phyloP scores from a whole-genome alignment of 2,329 filamentous ascomycete species.

The Bipolaris oryzae region DNA sequence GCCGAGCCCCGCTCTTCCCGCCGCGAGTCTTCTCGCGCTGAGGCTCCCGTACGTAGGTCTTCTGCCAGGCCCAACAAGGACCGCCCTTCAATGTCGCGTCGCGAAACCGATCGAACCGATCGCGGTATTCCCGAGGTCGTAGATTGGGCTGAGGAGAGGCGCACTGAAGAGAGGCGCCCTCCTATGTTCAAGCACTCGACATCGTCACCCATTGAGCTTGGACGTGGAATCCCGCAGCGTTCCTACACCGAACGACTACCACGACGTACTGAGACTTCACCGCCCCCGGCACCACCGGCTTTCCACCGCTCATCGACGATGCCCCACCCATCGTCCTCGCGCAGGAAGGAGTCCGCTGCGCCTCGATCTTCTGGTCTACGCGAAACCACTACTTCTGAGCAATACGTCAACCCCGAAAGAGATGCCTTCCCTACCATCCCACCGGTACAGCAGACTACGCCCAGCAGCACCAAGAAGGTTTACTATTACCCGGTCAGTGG shows the following conservation, averaged over 20 bases:
- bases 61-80: conserved; percentile 43
- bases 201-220: conserved; percentile 45
- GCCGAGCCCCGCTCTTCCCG: conserved; percentile 32
- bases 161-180: conserved; percentile 22
- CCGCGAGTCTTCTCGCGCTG: conserved; percentile 33
- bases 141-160: conserved; percentile 39
- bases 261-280: conserved; percentile 40
- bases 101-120: conserved; percentile 36
- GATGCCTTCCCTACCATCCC: conserved; percentile 31
- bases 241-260: conserved; percentile 36
- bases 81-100: conserved; percentile 31
- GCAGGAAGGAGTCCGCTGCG: conserved; percentile 32
- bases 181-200: conserved; percentile 49
- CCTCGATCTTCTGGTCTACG: conserved; percentile 40
- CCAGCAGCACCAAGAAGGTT: conserved; percentile 29
- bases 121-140: conserved; percentile 41
- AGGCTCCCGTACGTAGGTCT: conserved; percentile 38
- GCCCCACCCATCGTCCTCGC: conserved; percentile 41
- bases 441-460: conserved; percentile 24
- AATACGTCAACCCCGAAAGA: conserved; percentile 31
- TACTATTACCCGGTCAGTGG: conserved; percentile 38
- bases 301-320: conserved; percentile 54
- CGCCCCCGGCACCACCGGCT: conserved; percentile 35
- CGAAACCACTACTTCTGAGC: conserved; percentile 35
- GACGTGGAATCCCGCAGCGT: conserved; percentile 35